Evolutionary conservation across 352 stramenopile genomes (phyloP), one percentile per base, ranked within the genome.

Genomic region (Phytopythium cucurbitacearum): DNA sequence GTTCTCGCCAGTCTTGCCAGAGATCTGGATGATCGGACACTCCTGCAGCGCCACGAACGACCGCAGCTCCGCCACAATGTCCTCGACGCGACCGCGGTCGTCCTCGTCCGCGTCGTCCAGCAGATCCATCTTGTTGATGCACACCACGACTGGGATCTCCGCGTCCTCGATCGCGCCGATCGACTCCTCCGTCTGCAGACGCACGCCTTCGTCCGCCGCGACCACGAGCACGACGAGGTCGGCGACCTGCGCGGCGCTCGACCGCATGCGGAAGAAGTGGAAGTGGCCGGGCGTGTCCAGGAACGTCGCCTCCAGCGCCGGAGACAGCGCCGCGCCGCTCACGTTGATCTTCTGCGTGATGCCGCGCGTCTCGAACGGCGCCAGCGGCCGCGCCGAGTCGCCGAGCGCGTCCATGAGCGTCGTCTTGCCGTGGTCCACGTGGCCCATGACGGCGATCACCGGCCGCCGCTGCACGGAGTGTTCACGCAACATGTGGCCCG

Each of bases 341-440:
- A 97, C 95, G 58, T 94, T 94, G 67, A 99, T 98, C 59, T 94
- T 94, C 73, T 99, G 98, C 2, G 98, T 99, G 76, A 99, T 99
- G 55, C 97, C 97, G 21, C 98, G 96, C 5, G 94, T 87, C 71
- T 99, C 98, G 40, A 78, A 86, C 11, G 85, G 79, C 13, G 96
- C 97, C 21, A 99, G 91, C 42, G 62, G 48, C 45, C 64, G 68
- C 7, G 47, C 34, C 54, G 59, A 71, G 33, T 76, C 51, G 8
- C 97, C 79, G 52, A 99, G 80, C n/a, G 85, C 83, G 71, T 99
- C 98, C 46, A 99, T 86, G 10, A 99, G 73, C n/a, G 95, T 98
- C 9, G 98, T 99, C 71, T 99, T 99, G 60, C 98, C 98, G 73
- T 99, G 98, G 80, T 99, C 97, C 21, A 99, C 97, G 68, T 99